These are phyloP conservation scores for Claviceps sp. DNA, from an alignment of 2,329 filamentous ascomycete genomes.

Conservation along the genomic window DNA sequence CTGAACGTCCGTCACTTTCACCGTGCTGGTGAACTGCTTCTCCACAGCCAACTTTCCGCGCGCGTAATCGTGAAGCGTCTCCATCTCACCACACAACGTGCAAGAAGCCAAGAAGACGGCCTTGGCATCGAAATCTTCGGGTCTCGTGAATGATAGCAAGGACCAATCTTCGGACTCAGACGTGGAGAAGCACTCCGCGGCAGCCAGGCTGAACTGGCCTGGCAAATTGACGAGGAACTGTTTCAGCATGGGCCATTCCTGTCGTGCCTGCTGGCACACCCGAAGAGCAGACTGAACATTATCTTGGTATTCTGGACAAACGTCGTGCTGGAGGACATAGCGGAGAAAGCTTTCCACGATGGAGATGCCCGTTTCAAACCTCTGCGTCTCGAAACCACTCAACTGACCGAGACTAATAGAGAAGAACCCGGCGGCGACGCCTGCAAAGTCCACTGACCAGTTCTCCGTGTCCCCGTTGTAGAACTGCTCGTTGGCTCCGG, in stretches of 20 bases:
- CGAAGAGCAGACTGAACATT: conserved; percentile 53
- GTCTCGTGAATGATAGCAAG: conserved; percentile 13
- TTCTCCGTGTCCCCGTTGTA: conserved; percentile 38
- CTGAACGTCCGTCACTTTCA: conserved; percentile 45
- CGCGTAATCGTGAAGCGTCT: conserved; percentile 17
- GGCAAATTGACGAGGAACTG: conserved; percentile 44
- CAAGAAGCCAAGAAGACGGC: conserved; percentile 31
- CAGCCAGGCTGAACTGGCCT: conserved; percentile 69
- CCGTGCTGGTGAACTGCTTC: conserved; percentile 37
- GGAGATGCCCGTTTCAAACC: conserved; percentile 44
- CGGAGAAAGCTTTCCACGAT: conserved; percentile 78
- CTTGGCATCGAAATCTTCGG: conserved; percentile 29
- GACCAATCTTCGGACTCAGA: conserved; percentile 17
- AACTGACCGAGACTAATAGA: conserved; percentile 42
- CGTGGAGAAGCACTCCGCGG: conserved; percentile 50
- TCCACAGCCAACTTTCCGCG: conserved; percentile 19
- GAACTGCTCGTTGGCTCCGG: conserved; percentile 29
- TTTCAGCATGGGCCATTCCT: conserved; percentile 50
- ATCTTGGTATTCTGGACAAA: conserved; percentile 65
- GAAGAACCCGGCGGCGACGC: conserved; percentile 67
- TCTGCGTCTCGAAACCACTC: conserved; percentile 39
- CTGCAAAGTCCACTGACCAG: conserved; percentile 72
- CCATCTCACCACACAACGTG: conserved; percentile 22
- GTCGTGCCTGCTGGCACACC: conserved; percentile 52
- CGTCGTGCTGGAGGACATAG: conserved; percentile 72